Base-by-base conservation (phyloP, 148 eudicot genomes). In the Agrostemma githago region DNA sequence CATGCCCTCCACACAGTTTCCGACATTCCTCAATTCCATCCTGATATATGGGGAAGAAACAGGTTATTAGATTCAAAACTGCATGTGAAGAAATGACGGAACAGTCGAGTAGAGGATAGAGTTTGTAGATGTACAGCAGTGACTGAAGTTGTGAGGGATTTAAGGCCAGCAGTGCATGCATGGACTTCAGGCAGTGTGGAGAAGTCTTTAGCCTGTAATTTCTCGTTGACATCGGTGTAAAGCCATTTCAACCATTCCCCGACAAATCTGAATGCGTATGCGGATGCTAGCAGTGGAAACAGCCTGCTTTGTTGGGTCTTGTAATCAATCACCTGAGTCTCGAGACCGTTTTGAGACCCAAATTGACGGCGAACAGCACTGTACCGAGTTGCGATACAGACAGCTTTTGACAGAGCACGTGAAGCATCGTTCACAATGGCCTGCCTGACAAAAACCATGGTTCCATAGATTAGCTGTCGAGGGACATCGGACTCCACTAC, bases 301-400 rank as follows among this genome's bases (percentile, higher is more conserved):
- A 95, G 98, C 82, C 98, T 86, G 80, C 82, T 88, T 82, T 95
- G 98, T 84, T 95, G 98, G 75, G 98, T 95, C 79, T 88, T 95
- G 81, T 95, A 95, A 78, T 95, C 97, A 81, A 95, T 90, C 80
- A 95, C 97, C 97, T 95, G 98, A 66, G 91, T 90, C 81, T 95
- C 98, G 51, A 79, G 92, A 62, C 98, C 97, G 82, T 90, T 83
- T 69, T 86, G 85, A n/a, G 96, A 83, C 42, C 98, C 98, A 83
- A 92, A 95, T 66, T 95, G 97, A 26, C 97, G 87, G 71, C 98
- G 97, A 65, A 95, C 93, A 72, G 90, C 93, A 84, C 98, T 92
- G 63, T 95, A 95, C 79, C 98, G 90, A 16, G 98, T 95, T 62
- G 98, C 98, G 72, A 95, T 89, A 81, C 92, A 87, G 68, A 92